Conservation (phyloP, 805 yeast genomes). For the Pichia exigua region DNA sequence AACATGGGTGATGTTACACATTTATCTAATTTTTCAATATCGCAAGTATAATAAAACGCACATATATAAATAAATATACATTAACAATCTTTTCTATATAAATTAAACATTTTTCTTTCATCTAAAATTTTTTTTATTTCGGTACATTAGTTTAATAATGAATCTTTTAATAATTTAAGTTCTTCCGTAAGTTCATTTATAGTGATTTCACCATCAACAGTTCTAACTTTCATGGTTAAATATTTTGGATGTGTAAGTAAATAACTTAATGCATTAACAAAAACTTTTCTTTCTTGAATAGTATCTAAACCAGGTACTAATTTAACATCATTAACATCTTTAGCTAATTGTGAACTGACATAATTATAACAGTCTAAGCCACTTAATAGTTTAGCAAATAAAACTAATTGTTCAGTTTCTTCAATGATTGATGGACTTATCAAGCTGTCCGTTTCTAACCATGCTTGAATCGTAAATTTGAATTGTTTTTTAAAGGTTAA, state of each 20-base stretch:
- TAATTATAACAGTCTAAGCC: constrained; percentile 46
- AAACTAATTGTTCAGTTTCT: constrained; percentile 62
- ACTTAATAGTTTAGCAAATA: constrained; percentile 52
- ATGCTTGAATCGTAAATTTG: constrained; percentile 50
- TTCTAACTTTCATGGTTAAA: constrained; percentile 56
- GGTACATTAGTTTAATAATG: constrained; percentile 22
- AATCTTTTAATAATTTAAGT: constrained; percentile 44
- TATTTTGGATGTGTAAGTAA: constrained; percentile 83
- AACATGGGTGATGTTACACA: neutral
- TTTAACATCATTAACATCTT: constrained; percentile 14
- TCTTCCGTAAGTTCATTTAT: constrained; percentile 41
- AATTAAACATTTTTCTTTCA: neutral
- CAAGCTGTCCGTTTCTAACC: constrained; percentile 48
- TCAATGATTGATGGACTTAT: constrained; percentile 43
- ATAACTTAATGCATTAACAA: constrained; percentile 57
- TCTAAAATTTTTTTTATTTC: constrained; percentile 1
- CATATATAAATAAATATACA: too few species aligned
- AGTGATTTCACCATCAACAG: constrained; percentile 50
- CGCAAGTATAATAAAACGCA: neutral
- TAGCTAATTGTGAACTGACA: constrained; percentile 20
- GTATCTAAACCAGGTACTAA: constrained; percentile 56
- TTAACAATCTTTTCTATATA: neutral
- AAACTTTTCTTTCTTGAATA: constrained; percentile 47
- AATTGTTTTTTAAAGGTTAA: constrained; percentile 61
- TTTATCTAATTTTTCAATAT: neutral